Percentiles rank a stretch among this genome's conserved stretches.
Conservation (phyloP, 495 filamentous ascomycete genomes). For the Podospora australis region DNA sequence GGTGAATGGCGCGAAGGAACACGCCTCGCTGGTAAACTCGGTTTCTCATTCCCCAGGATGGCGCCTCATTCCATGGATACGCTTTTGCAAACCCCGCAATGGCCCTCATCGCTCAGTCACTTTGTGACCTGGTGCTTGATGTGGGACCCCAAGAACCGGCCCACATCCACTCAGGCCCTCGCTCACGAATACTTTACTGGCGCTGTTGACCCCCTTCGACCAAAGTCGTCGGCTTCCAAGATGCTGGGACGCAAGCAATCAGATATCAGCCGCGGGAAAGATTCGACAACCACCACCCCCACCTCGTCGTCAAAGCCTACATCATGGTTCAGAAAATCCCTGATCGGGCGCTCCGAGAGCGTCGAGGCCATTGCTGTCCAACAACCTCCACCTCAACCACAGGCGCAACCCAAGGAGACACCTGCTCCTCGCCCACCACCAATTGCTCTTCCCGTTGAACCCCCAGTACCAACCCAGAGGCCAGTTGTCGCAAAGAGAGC, state of each 20-base stretch:
- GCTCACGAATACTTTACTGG: conserved; percentile 95
- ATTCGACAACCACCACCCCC: conserved; percentile 57
- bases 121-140: conserved; percentile 99
- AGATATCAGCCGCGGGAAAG: conserved; percentile 59
- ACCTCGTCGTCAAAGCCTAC: conserved; percentile 72
- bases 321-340: conserved; percentile 93
- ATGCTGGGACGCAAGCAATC: conserved; percentile 84
- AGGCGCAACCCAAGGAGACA: conserved; percentile 18
- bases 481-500: conserved; percentile 65
- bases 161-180: conserved; percentile 89
- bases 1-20: conserved; percentile 98
- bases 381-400: conserved; percentile 8
- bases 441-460: conserved; percentile 50
- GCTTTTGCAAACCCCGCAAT: conserved; percentile 82
- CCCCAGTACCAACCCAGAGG: conserved; percentile 48
- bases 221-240: conserved; percentile 82
- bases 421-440: conserved; percentile 48
- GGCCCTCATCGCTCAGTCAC: conserved; percentile 78
- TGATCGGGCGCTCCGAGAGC: conserved; percentile 60
- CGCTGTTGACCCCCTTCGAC: conserved; percentile 84
- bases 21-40: conserved; percentile 85
- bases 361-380: conserved; percentile 30
- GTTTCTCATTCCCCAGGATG: conserved; percentile 99
- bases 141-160: conserved; percentile 95
- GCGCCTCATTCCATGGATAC: conserved; percentile 95